Conservation (phyloP, 2,329 filamentous ascomycete genomes). For the Nemania sp. region DNA sequence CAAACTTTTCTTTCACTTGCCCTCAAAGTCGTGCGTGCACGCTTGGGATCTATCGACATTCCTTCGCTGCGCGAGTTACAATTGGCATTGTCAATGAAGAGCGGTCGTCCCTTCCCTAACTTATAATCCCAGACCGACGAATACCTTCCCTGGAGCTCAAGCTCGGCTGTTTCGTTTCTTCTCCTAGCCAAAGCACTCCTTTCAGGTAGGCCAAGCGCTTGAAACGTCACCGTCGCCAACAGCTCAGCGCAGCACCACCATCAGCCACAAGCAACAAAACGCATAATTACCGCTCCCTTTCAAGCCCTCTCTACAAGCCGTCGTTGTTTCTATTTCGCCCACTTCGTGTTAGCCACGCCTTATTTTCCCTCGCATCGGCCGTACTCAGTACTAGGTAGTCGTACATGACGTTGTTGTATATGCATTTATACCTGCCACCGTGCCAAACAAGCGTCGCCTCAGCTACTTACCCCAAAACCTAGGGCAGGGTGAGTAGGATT, state of each 20-base stretch:
- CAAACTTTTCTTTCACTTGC: background rate
- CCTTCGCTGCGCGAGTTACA: constrained; percentile 4
- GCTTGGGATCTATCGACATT: background rate
- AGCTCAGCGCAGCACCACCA: too few relatives aligned
- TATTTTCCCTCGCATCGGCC: too few relatives aligned
- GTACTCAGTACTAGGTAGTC: too few relatives aligned
- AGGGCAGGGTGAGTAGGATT: background rate
- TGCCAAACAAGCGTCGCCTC: background rate
- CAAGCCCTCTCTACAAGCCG: constrained; percentile 8
- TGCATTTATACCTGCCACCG: background rate
- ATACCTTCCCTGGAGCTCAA: too few relatives aligned
- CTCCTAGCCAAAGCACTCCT: too few relatives aligned
- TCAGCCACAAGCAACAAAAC: too few relatives aligned
- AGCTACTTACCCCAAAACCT: background rate
- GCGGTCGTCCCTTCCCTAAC: too few relatives aligned
- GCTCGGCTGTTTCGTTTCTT: too few relatives aligned
- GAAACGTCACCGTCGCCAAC: too few relatives aligned
- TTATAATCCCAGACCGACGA: too few relatives aligned
- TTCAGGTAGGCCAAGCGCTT: too few relatives aligned
- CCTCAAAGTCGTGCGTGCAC: background rate
- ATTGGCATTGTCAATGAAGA: constrained; percentile 5
- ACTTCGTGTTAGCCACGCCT: too few relatives aligned
- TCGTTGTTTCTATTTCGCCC: constrained; percentile 5
- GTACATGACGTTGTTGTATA: background rate
- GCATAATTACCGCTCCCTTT: constrained; percentile 28